Conservation (phyloP, 2,329 filamentous ascomycete genomes). For the Akanthomyces lecanii region DNA sequence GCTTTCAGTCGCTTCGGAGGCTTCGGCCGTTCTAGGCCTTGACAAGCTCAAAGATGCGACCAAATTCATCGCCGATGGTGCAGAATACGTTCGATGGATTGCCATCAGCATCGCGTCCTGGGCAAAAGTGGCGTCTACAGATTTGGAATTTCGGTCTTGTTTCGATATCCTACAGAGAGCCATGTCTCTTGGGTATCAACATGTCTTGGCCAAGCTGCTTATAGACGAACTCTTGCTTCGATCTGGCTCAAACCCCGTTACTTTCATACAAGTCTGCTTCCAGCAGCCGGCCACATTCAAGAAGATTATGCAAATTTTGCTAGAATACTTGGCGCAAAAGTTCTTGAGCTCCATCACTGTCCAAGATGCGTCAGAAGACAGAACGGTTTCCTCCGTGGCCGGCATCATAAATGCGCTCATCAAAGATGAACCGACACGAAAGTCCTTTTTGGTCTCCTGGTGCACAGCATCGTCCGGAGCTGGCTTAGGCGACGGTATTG, state of each 20-base stretch:
- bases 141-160: constrained; percentile 38
- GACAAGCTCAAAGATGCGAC: constrained; percentile 25
- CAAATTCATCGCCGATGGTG: constrained; percentile 62
- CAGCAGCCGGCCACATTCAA: constrained; percentile 25
- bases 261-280: constrained; percentile 31
- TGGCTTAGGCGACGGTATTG: constrained; percentile 59
- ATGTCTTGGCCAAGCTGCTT: constrained; percentile 35
- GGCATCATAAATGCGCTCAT: constrained; percentile 51
- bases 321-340: constrained; percentile 41
- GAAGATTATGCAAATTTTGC: constrained; percentile 27
- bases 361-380: constrained; percentile 29
- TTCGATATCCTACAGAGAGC: constrained; percentile 53
- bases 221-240: constrained; percentile 38
- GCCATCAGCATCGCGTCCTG: constrained; percentile 56
- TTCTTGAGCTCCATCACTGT: constrained; percentile 36
- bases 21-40: constrained; percentile 44
- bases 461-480: constrained; percentile 60
- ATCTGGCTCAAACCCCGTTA: constrained; percentile 19
- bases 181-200: constrained; percentile 66
- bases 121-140: constrained; percentile 30
- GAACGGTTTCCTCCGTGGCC: constrained; percentile 53
- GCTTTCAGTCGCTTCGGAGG: constrained; percentile 51
- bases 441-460: constrained; percentile 58
- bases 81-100: constrained; percentile 67
- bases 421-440: constrained; percentile 43